A percentile compares a stretch with the other conserved stretches of the same genome.
These are phyloP conservation scores for Talaromyces thailandensis DNA, from an alignment of 495 filamentous ascomycete species.

Conservation along the genomic window DNA sequence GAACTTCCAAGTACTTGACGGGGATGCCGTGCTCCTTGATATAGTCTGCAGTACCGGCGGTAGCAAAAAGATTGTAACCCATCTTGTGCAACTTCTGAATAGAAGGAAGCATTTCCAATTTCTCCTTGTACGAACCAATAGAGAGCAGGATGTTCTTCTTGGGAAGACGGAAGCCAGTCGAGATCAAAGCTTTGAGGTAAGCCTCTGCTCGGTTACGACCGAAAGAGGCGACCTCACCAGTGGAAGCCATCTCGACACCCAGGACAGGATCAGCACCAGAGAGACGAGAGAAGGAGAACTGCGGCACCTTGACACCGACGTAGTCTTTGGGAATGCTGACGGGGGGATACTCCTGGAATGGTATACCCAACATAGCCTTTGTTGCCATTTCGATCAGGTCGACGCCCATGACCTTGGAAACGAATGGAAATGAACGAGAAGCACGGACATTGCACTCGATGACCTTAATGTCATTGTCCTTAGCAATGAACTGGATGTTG, in stretches of 20 bases:
- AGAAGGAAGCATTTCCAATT: slow-evolving; percentile 91
- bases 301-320: slow-evolving; percentile 95
- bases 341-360: slow-evolving; percentile 72
- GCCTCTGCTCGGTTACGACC: slow-evolving; percentile 94
- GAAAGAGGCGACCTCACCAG: slow-evolving; percentile 95
- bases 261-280: slow-evolving; percentile 94
- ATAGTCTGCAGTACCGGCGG: slow-evolving; percentile 92
- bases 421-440: slow-evolving; percentile 94
- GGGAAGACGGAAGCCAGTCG: slow-evolving; percentile 93
- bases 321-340: slow-evolving; percentile 67
- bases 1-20: slow-evolving; percentile 83
- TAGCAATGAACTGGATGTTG: slow-evolving; percentile 99
- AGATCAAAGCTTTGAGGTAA: slow-evolving; percentile 89
- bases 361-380: slow-evolving; percentile 86
- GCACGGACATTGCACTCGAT: slow-evolving; percentile 98
- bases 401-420: slow-evolving; percentile 97
- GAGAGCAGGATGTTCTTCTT: slow-evolving; percentile 92
- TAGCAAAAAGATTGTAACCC: slow-evolving; percentile 92
- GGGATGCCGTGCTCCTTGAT: slow-evolving; percentile 82
- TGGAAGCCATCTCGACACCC: slow-evolving; percentile 98
- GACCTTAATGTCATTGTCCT: slow-evolving; percentile 99
- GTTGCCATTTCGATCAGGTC: slow-evolving; percentile 98
- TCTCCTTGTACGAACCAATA: slow-evolving; percentile 95
- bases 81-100: slow-evolving; percentile 78
- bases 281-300: slow-evolving; percentile 96